These are phyloP conservation scores for Termitomyces sp. DNA, from an alignment of 768 basidiomycete species.

Conservation along the genomic window DNA sequence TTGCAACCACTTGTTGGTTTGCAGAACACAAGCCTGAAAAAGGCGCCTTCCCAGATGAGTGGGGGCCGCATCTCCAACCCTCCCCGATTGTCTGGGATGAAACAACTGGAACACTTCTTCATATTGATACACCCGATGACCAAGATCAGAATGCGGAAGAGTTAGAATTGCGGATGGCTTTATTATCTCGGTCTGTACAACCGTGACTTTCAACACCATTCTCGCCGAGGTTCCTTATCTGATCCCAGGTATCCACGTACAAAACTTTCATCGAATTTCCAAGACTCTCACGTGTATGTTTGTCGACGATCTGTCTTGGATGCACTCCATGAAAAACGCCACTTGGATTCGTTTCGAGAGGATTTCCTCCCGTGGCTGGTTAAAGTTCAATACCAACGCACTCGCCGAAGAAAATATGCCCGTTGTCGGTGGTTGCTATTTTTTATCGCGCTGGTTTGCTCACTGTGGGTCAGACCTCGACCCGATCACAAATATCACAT, in stretches of 20 bases:
- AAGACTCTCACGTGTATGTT: conserved; percentile 91
- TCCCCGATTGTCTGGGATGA: conserved; percentile 68
- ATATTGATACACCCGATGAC: conserved; percentile 69
- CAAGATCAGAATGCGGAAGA: conserved; percentile 66
- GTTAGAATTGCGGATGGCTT: conserved; percentile 66
- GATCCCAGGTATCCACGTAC: conserved; percentile 61
- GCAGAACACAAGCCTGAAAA: conserved; percentile 48
- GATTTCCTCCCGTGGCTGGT: conserved; percentile 93
- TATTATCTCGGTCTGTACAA: conserved; percentile 56
- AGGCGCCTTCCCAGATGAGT: conserved; percentile 55
- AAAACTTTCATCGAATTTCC: conserved; percentile 59
- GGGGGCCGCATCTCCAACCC: conserved; percentile 44
- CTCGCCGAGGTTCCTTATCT: conserved; percentile 2
- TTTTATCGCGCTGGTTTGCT: neutral
- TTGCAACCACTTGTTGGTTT: conserved; percentile 69
- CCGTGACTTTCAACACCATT: neutral
- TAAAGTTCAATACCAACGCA: conserved; percentile 72
- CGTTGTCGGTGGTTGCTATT: conserved; percentile 31
- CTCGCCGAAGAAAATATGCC: conserved; percentile 55
- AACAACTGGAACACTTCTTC: conserved; percentile 56
- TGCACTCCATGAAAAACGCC: conserved; percentile 58
- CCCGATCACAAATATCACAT: conserved; percentile 35
- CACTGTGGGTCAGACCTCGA: conserved; percentile 35
- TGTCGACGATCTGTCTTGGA: conserved; percentile 74
- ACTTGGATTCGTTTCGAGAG: conserved; percentile 80